phyloP scores from a whole-genome alignment of 192 early-diverging fungal species.

The Coemansia brasiliensis region DNA sequence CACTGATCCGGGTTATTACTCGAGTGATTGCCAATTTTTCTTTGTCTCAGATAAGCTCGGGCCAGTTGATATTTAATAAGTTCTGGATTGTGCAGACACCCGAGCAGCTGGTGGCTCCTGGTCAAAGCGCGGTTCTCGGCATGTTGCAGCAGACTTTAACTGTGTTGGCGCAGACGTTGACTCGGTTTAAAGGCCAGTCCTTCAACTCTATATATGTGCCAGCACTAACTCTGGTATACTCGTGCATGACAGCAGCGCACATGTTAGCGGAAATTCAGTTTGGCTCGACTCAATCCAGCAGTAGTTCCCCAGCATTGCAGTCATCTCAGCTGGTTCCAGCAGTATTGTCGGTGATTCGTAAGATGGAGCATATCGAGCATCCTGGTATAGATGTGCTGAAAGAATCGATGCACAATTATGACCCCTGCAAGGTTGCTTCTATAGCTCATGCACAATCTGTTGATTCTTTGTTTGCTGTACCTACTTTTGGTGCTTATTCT shows the following conservation, averaged over 20 bases:
- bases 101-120: slow-evolving; percentile 27
- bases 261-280: slow-evolving; percentile 27
- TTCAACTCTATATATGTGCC: not conserved
- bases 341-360: slow-evolving; percentile 12
- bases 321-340: slow-evolving; percentile 7
- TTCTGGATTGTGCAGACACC: slow-evolving; percentile 37
- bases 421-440: slow-evolving; percentile 14
- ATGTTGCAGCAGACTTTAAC: slow-evolving; percentile 16
- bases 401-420: slow-evolving; percentile 6
- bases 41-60: slow-evolving; percentile 4
- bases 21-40: slow-evolving; percentile 36
- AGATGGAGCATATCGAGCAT: slow-evolving; percentile 4
- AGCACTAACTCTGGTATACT: slow-evolving; percentile 21
- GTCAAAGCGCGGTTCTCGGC: slow-evolving; percentile 21
- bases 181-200: not conserved
- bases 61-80: slow-evolving; percentile 12
- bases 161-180: not conserved
- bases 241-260: slow-evolving; percentile 16
- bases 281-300: not conserved
- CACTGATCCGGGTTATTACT: slow-evolving; percentile 28
- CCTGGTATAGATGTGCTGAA: too few relatives aligned
- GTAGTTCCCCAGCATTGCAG: slow-evolving; percentile 9
- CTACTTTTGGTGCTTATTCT: not conserved
- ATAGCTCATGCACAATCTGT: slow-evolving; percentile 15
- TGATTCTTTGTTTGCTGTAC: slow-evolving; percentile 15